phyloP scores from a whole-genome alignment of 2,329 filamentous ascomycete species.

The Macrophomina phaseolina region DNA sequence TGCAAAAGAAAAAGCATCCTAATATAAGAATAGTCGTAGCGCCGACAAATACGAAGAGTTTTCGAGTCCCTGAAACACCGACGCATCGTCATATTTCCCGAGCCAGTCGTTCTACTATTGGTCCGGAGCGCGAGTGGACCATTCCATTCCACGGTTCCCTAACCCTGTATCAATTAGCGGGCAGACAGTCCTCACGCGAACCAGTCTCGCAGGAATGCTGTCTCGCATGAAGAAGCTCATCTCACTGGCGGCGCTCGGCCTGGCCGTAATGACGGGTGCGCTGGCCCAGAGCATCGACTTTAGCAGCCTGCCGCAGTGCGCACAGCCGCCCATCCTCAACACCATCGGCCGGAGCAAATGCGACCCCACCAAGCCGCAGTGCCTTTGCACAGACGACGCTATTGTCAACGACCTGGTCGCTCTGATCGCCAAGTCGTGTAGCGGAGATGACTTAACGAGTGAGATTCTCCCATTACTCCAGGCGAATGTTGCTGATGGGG shows the following conservation, averaged over 20 bases:
- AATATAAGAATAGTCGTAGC: background rate
- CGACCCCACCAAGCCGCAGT: slow-evolving; percentile 23
- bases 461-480: background rate
- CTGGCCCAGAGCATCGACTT: slow-evolving; percentile 6
- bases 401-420: slow-evolving; percentile 5
- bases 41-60: no score
- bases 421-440: slow-evolving; percentile 5
- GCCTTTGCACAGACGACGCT: slow-evolving; percentile 19
- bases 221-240: background rate
- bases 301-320: slow-evolving; percentile 22
- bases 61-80: no score
- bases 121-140: no score
- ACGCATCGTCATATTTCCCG: no score
- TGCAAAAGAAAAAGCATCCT: background rate
- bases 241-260: background rate
- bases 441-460: slow-evolving; percentile 14
- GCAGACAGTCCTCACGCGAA: background rate
- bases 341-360: slow-evolving; percentile 24
- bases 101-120: no score
- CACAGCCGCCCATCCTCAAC: slow-evolving; percentile 20
- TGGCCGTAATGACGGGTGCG: background rate
- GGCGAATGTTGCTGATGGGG: no score
- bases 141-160: background rate
- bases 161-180: background rate
- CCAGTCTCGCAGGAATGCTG: slow-evolving; percentile 16